Conservation (phyloP, 768 basidiomycete genomes). For the Chalciporus sphaerocephalus region DNA sequence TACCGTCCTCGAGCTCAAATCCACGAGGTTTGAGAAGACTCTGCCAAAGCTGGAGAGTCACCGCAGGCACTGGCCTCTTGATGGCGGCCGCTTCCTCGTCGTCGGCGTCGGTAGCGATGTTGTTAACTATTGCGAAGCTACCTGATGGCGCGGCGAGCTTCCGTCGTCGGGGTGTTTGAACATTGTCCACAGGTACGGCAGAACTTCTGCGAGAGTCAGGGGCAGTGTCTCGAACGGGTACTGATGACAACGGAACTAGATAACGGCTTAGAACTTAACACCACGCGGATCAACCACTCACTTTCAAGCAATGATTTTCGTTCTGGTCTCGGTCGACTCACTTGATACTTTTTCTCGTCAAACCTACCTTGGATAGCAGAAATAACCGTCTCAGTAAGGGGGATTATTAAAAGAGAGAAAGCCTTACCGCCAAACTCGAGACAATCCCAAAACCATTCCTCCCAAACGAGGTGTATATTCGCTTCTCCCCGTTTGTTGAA, state of each 20-base stretch:
- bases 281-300: slow-evolving; percentile 10
- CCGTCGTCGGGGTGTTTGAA: slow-evolving; percentile 20
- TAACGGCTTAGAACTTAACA: neutral
- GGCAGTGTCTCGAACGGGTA: slow-evolving; percentile 14
- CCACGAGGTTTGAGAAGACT: slow-evolving; percentile 64
- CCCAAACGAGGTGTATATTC: slow-evolving; percentile 79
- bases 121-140: slow-evolving; percentile 20
- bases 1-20: slow-evolving; percentile 53
- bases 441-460: slow-evolving; percentile 97
- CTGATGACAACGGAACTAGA: slow-evolving; percentile 11
- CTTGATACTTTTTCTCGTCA: slow-evolving; percentile 57
- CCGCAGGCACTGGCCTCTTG: slow-evolving; percentile 53
- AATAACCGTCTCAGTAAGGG: neutral
- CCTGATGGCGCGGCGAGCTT: slow-evolving; percentile 11
- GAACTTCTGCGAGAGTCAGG: slow-evolving; percentile 13
- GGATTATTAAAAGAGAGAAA: neutral
- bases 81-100: slow-evolving; percentile 57
- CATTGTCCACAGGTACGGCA: slow-evolving; percentile 7
- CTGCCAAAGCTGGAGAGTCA: slow-evolving; percentile 68
- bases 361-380: slow-evolving; percentile 46
- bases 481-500: slow-evolving; percentile 69
- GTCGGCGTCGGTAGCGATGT: slow-evolving; percentile 23
- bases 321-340: slow-evolving; percentile 56
- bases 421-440: slow-evolving; percentile 62
- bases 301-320: slow-evolving; percentile 36